A percentile compares a stretch with the other conserved stretches of the same genome.
Evolutionary conservation across 768 basidiomycete species (phyloP).

Genomic region (Dentipellis fragilis): DNA sequence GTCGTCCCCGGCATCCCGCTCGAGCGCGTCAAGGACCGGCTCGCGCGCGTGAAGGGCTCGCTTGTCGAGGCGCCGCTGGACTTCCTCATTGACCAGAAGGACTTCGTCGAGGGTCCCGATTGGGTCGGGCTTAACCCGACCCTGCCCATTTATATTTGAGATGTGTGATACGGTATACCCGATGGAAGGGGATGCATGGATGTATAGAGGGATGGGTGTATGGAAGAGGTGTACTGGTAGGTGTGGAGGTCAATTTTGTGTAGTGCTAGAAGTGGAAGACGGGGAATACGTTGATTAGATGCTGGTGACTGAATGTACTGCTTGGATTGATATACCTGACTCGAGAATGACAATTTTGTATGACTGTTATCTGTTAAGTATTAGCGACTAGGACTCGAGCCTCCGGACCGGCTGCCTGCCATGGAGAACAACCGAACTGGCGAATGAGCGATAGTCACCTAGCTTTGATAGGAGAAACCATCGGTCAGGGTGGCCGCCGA

Average conservation of each 20-base stretch:
- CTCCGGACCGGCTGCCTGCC: too few relatives aligned
- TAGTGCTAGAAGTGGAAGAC: not conserved
- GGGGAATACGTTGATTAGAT: too few relatives aligned
- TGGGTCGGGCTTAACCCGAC: constrained; percentile 72
- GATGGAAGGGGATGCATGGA: not conserved
- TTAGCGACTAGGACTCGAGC: too few relatives aligned
- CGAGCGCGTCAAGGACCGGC: constrained; percentile 62
- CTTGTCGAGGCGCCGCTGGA: constrained; percentile 74
- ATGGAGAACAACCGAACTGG: too few relatives aligned
- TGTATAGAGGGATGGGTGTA: not conserved
- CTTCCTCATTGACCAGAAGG: constrained; percentile 76
- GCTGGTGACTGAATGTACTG: too few relatives aligned
- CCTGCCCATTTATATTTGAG: constrained; percentile 68
- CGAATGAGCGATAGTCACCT: too few relatives aligned
- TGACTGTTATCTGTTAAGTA: too few relatives aligned
- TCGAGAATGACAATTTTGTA: too few relatives aligned
- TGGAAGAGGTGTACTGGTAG: not conserved
- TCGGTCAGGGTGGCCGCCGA: too few relatives aligned
- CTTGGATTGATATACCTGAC: too few relatives aligned
- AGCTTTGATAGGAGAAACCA: too few relatives aligned
- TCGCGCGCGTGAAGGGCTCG: constrained; percentile 57
- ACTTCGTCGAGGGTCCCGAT: constrained; percentile 57
- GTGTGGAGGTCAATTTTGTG: not conserved
- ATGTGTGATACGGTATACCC: too few relatives aligned
- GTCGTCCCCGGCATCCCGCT: constrained; percentile 62